Conservation (phyloP, 2,329 filamentous ascomycete species). For the Aspergillus floridensis region DNA sequence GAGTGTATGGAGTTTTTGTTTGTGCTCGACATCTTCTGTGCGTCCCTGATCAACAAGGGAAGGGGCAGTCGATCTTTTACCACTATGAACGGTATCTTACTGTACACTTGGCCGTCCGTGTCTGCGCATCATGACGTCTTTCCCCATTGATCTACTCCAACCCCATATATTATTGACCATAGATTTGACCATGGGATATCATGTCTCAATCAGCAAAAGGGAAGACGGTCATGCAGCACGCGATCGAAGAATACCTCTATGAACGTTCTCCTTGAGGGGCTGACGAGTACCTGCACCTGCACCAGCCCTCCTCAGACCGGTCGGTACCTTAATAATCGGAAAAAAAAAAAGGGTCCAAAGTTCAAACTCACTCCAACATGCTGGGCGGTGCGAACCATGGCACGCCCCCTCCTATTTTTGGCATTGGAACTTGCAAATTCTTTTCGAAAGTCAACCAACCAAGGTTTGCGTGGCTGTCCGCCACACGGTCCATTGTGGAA, state of each 20-base stretch:
- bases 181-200: not conserved
- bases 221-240: not conserved
- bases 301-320: not conserved
- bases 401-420: constrained; percentile 14
- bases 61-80: not conserved
- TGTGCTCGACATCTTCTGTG: not conserved
- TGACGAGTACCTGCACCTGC: not conserved
- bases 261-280: not conserved
- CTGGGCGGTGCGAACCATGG: constrained; percentile 6
- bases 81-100: too few relatives aligned
- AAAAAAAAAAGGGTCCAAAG: not conserved
- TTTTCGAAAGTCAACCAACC: not conserved
- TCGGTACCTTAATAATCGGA: not conserved
- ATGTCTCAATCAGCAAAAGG: not conserved
- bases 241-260: not conserved
- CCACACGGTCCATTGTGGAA: not conserved
- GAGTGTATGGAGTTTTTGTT: not conserved
- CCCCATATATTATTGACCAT: not conserved
- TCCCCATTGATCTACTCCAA: constrained; percentile 2
- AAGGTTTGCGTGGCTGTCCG: constrained; percentile 3
- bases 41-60: constrained; percentile 4
- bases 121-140: constrained; percentile 7
- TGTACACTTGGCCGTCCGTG: constrained; percentile 2
- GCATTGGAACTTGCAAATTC: constrained; percentile 4
- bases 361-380: not conserved